phyloP scores from a whole-genome alignment of 352 stramenopile species.

The Pythium myriotylum region DNA sequence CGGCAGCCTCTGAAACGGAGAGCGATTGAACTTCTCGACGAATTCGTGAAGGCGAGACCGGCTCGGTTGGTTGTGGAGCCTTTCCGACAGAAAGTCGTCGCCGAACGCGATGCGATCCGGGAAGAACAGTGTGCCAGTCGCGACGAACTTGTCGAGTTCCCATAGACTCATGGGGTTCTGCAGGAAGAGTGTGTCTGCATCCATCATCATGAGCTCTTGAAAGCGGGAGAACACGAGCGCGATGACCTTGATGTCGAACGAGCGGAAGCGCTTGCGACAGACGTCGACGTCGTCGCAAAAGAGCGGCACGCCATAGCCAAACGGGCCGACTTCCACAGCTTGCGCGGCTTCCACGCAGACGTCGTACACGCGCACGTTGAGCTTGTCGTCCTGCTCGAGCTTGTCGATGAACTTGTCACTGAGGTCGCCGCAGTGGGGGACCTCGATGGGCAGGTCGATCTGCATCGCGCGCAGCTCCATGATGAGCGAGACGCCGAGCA shows the following conservation, averaged over 20 bases:
- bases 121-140: slow-evolving; percentile 71
- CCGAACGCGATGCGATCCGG: slow-evolving; percentile 57
- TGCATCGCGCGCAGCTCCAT: slow-evolving; percentile 57
- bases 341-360: slow-evolving; percentile 49
- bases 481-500: slow-evolving; percentile 62
- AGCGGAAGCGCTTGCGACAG: slow-evolving; percentile 54
- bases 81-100: slow-evolving; percentile 47
- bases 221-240: slow-evolving; percentile 66
- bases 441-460: slow-evolving; percentile 62
- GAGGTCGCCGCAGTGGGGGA: slow-evolving; percentile 73
- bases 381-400: slow-evolving; percentile 35
- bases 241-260: slow-evolving; percentile 71
- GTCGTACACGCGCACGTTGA: slow-evolving; percentile 69
- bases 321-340: slow-evolving; percentile 27
- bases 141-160: slow-evolving; percentile 49
- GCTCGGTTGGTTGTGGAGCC: slow-evolving; percentile 17
- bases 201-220: slow-evolving; percentile 71
- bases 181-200: slow-evolving; percentile 74
- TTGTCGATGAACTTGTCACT: slow-evolving; percentile 35
- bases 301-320: slow-evolving; percentile 30
- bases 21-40: slow-evolving; percentile 55
- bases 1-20: slow-evolving; percentile 38
- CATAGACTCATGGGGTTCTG: slow-evolving; percentile 57
- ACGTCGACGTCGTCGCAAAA: slow-evolving; percentile 51
- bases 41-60: slow-evolving; percentile 50